Base-by-base conservation (phyloP, 192 early-diverging fungal species). In the Umbelopsis sp. region DNA sequence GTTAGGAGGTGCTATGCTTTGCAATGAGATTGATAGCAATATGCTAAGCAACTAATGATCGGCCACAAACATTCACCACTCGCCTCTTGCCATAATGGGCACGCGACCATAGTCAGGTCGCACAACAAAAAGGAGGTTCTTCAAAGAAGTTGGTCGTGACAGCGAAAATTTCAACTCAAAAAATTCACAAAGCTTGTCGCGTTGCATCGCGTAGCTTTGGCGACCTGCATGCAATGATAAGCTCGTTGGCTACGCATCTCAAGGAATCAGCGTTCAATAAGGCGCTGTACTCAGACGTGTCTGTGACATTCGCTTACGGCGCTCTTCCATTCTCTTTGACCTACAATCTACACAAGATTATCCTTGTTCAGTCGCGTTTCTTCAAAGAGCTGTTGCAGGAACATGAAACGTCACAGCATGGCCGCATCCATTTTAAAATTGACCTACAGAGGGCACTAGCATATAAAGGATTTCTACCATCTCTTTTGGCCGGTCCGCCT, bases 261-360 rank as follows among this genome's bases (percentile, higher is more conserved):
- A 50, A 70, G 20, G 50, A 72, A 13, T 48, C 33, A 25, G 73
- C 73, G 67, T 78, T 78, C 58, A 68, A 78, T 21, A 69, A 73
- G 10, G 72, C 76, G 0, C 50, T 73, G 6, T 78, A 70, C 52
- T 67, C 71, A n/a, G 76, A 78, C 64, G 25, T 78, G 2, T 70
- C 71, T 13, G 49, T 78, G 20, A 69, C 61, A 18, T 78, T 78
- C 33, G 30, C 53, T 21, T 72, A 78, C 47, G 64, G 71, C 23
- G 47, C 71, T 1, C 70, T 73, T 48, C 76, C 76, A 7, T 70
- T 78, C 47, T 58, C 71, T 25, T 52, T 78, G 67, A 67, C 71
- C 9, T 78, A 70, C 35, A 64, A 73, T 65, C 64, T 78, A 21
- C 76, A 78, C 49, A 72, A 69, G 12, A 47, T 67, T 7, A 72